Conservation (phyloP, 139 green algal genomes). For the Picochlorum sp. region DNA sequence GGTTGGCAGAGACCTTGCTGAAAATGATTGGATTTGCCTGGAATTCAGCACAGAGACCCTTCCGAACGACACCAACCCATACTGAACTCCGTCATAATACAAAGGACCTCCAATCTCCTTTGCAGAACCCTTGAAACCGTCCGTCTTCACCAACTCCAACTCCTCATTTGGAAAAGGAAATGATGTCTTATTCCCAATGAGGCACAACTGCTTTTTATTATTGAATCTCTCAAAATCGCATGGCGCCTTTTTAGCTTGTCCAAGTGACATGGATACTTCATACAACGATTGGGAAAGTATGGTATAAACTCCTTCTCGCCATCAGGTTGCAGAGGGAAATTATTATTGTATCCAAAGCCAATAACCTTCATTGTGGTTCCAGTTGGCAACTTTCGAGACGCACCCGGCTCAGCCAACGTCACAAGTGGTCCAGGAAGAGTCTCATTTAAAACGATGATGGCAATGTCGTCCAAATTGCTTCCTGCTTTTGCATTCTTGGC, state of each 20-base stretch:
- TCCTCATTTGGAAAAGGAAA: constrained; percentile 5
- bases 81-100: constrained; percentile 1
- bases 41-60: not conserved
- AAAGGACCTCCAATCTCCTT: not conserved
- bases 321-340: not conserved
- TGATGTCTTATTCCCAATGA: not conserved
- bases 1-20: not conserved
- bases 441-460: not conserved
- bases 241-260: not conserved
- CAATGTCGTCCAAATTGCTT: not conserved
- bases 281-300: not conserved
- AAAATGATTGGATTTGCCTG: not conserved
- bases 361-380: not conserved
- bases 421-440: not conserved
- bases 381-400: not conserved
- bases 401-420: not conserved
- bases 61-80: not conserved
- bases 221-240: not conserved
- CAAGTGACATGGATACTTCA: not conserved
- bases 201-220: constrained; percentile 1
- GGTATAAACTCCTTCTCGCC: not conserved
- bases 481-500: not conserved
- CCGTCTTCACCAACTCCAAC: not conserved
- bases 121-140: not conserved
- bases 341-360: constrained; percentile 3